These are phyloP conservation scores for Chlamydomonas sp. DNA, from an alignment of 139 green algal species.

Conservation along the genomic window DNA sequence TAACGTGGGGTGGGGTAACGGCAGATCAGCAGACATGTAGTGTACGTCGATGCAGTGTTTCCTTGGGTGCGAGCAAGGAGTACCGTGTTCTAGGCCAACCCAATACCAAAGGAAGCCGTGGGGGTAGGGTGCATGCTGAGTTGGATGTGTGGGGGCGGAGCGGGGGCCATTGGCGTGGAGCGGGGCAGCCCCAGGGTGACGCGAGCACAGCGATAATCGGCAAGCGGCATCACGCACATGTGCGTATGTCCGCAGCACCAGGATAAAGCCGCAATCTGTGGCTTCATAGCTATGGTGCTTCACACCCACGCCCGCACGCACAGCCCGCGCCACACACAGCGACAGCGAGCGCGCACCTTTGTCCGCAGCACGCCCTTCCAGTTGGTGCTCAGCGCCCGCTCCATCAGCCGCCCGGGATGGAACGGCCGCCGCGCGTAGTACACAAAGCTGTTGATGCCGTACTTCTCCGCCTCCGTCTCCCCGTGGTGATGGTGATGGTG, in stretches of 20 bases:
- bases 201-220: too few species aligned
- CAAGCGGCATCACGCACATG: too few species aligned
- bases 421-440: constrained; percentile 68
- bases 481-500: neutral
- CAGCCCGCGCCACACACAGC: neutral
- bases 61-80: too few species aligned
- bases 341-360: constrained; percentile 42
- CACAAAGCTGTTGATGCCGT: constrained; percentile 69
- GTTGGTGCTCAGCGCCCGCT: constrained; percentile 45
- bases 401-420: constrained; percentile 61
- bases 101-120: too few species aligned
- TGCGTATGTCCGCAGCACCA: too few species aligned
- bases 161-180: too few species aligned
- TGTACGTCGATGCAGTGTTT: too few species aligned
- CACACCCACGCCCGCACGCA: neutral
- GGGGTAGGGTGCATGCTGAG: too few species aligned
- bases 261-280: neutral
- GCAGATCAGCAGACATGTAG: too few species aligned
- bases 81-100: too few species aligned
- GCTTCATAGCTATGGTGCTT: neutral
- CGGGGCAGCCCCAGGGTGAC: too few species aligned
- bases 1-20: too few species aligned
- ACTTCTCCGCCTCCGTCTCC: constrained; percentile 51
- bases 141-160: neutral
- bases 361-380: constrained; percentile 67